Conservation (phyloP, 306 rosid species). For the Glycine latifolia region DNA sequence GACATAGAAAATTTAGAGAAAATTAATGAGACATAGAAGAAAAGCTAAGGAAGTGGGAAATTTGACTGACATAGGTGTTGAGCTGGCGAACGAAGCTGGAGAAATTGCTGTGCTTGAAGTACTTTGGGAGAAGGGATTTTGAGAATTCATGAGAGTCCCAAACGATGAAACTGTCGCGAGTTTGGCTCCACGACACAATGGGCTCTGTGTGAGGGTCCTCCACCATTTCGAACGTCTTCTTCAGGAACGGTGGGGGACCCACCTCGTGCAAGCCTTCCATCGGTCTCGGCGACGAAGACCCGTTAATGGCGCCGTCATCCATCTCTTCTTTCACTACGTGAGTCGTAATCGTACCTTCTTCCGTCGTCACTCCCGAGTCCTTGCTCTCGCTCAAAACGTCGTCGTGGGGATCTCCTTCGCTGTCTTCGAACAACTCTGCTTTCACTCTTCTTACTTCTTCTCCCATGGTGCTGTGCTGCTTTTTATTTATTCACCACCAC, state of each 20-base stretch:
- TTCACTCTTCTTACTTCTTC: constrained; percentile 28
- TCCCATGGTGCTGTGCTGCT: constrained; percentile 4
- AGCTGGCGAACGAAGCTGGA: constrained; percentile 99
- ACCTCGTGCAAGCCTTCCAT: constrained; percentile 74
- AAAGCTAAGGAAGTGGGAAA: no score
- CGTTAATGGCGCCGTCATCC: constrained; percentile 40
- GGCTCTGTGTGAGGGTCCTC: constrained; percentile 81
- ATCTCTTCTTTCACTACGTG: constrained; percentile 56
- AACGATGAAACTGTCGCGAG: constrained; percentile 75
- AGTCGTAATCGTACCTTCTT: not conserved
- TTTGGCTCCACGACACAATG: constrained; percentile 81
- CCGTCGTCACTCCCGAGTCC: constrained; percentile 31
- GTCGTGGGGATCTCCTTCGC: not conserved
- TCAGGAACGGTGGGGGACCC: constrained; percentile 91
- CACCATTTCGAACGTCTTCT: constrained; percentile 86
- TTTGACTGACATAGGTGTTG: constrained; percentile 77
- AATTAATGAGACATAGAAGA: no score
- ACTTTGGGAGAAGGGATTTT: constrained; percentile 69
- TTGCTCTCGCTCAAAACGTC: constrained; percentile 17
- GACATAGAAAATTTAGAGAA: no score
- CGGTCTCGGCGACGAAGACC: constrained; percentile 62
- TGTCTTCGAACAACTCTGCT: not conserved
- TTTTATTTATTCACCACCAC: not conserved
- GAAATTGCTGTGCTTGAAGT: constrained; percentile 88
- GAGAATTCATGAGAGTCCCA: constrained; percentile 89